phyloP scores from a whole-genome alignment of 164 flowering plant species.

The Berberis thunbergii region DNA sequence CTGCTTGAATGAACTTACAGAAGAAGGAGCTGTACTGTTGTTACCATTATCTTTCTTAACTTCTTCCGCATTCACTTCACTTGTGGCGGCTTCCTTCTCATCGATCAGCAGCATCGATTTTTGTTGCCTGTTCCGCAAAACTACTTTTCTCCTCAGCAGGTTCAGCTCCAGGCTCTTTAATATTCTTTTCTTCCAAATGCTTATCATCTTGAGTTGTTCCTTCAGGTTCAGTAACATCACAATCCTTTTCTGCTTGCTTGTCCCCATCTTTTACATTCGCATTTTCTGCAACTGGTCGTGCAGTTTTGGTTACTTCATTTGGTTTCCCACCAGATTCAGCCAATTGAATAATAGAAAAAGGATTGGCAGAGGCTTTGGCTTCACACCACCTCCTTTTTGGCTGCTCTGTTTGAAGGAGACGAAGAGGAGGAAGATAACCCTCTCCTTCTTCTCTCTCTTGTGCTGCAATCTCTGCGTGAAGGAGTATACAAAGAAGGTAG shows the following conservation, averaged over 20 bases:
- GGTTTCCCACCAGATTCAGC: not conserved
- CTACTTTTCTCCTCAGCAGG: slow-evolving; percentile 20
- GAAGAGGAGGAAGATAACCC: no score
- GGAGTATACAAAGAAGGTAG: no score
- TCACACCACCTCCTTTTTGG: not conserved
- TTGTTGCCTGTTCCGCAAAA: slow-evolving; percentile 11
- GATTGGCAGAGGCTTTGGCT: not conserved
- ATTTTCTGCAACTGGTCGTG: slow-evolving; percentile 12
- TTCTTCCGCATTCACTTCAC: slow-evolving; percentile 6
- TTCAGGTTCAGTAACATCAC: slow-evolving; percentile 6
- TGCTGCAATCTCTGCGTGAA: no score
- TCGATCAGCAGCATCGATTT: slow-evolving; percentile 1
- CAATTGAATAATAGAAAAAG: no score
- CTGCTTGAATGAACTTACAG: slow-evolving; percentile 69
- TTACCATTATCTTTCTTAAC: slow-evolving; percentile 18
- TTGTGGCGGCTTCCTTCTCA: slow-evolving; percentile 4
- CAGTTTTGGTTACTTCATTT: slow-evolving; percentile 9
- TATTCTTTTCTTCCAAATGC: slow-evolving; percentile 20
- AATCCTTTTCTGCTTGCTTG: slow-evolving; percentile 17
- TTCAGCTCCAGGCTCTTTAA: slow-evolving; percentile 22
- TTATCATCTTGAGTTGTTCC: slow-evolving; percentile 14
- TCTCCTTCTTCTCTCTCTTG: no score
- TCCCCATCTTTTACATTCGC: slow-evolving; percentile 16
- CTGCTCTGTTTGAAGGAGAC: no score
- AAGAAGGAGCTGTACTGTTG: slow-evolving; percentile 19